Conservation (phyloP, 805 yeast genomes). For the Wickerhamomyces chaumierensis region DNA sequence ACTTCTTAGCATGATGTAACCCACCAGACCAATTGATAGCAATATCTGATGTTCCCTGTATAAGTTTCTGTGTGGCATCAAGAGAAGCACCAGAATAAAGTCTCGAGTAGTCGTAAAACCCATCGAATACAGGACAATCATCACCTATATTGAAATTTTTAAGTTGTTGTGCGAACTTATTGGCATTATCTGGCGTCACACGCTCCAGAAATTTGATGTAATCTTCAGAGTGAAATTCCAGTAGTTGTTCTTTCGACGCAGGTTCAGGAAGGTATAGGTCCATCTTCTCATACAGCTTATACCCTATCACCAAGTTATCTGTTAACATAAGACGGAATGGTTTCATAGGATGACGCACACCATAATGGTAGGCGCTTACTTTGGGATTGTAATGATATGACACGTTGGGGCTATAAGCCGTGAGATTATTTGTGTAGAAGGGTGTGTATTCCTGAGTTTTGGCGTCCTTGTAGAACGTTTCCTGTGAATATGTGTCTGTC, state of each 20-base stretch:
- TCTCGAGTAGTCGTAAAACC: conserved; percentile 81
- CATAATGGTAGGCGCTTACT: conserved; percentile 77
- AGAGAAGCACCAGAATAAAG: conserved; percentile 89
- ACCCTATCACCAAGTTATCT: conserved; percentile 78
- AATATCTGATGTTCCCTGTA: conserved; percentile 80
- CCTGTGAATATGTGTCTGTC: not conserved
- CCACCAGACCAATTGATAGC: conserved; percentile 98
- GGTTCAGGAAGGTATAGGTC: conserved; percentile 76
- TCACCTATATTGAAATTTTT: conserved; percentile 91
- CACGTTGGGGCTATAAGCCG: conserved; percentile 44
- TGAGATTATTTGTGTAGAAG: conserved; percentile 29
- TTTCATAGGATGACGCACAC: conserved; percentile 96
- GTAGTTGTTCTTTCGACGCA: conserved; percentile 73
- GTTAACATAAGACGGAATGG: conserved; percentile 91
- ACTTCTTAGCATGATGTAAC: conserved; percentile 89
- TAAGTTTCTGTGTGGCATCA: conserved; percentile 82
- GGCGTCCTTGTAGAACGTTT: conserved; percentile 27
- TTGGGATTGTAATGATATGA: conserved; percentile 84
- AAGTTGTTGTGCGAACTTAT: conserved; percentile 47
- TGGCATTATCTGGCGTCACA: conserved; percentile 82
- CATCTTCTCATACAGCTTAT: conserved; percentile 81
- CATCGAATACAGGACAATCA: conserved; percentile 87
- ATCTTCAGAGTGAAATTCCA: conserved; percentile 80
- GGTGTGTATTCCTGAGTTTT: conserved; percentile 34
- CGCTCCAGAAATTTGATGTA: conserved; percentile 84